Conservation (phyloP, 495 filamentous ascomycete species). For the Aspergillus funiculosus region DNA sequence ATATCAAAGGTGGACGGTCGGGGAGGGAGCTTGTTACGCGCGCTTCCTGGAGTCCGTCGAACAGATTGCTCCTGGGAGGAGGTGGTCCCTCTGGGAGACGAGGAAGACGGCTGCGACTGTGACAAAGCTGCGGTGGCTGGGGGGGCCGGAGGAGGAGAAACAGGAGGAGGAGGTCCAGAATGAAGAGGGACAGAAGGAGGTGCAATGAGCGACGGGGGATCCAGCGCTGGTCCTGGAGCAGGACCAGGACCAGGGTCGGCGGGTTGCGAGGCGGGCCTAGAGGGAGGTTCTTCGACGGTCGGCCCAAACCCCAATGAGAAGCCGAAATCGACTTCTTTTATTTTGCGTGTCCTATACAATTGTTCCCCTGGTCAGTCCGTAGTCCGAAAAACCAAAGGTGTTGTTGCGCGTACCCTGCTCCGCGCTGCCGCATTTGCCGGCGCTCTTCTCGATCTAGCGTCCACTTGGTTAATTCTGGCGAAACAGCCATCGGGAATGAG, state of each 20-base stretch:
- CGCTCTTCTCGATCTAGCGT: constrained; percentile 48
- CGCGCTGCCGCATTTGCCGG: constrained; percentile 53
- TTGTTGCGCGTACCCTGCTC: constrained; percentile 53
- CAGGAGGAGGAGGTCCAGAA: no score
- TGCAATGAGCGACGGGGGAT: constrained; percentile 7
- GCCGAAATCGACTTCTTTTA: constrained; percentile 45
- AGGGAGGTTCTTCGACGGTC: constrained; percentile 16
- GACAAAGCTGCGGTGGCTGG: neutral
- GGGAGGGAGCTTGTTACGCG: constrained; percentile 23
- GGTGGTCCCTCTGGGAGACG: constrained; percentile 1
- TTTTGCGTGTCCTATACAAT: constrained; percentile 40
- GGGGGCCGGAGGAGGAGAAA: no score
- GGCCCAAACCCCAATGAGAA: constrained; percentile 43
- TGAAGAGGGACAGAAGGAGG: no score
- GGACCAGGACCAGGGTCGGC: constrained; percentile 11
- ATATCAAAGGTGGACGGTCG: constrained; percentile 24
- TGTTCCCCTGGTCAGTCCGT: constrained; percentile 10
- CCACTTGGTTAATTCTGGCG: constrained; percentile 19
- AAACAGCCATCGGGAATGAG: neutral
- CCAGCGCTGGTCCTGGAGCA: constrained; percentile 6
- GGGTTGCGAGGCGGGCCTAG: constrained; percentile 21
- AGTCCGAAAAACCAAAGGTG: constrained; percentile 17
- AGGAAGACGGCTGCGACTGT: neutral
- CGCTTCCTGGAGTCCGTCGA: constrained; percentile 20
- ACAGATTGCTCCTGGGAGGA: constrained; percentile 3